A percentile compares a stretch with the other conserved stretches of the same genome.
phyloP scores from a whole-genome alignment of 768 basidiomycete species.

The Rubroboletus satanas region DNA sequence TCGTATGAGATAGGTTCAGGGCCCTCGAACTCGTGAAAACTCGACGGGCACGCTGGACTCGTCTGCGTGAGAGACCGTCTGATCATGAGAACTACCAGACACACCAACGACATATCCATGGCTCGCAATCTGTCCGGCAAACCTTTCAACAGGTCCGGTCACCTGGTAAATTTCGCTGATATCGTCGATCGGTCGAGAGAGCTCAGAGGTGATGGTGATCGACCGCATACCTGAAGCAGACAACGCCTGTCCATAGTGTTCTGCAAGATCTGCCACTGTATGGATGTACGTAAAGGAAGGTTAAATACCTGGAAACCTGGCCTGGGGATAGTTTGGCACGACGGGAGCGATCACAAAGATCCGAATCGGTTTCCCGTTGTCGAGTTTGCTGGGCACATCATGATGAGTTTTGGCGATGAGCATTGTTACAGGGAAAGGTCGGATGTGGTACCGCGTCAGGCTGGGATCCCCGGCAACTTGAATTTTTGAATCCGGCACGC shows the following conservation, averaged over 20 bases:
- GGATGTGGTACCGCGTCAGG: too few relatives aligned
- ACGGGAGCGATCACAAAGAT: slow-evolving; percentile 81
- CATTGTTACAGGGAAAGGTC: slow-evolving; percentile 44
- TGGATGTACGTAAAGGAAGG: background rate
- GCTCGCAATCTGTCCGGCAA: slow-evolving; percentile 83
- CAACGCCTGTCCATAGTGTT: slow-evolving; percentile 50
- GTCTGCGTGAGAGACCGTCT: background rate
- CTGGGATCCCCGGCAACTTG: too few relatives aligned
- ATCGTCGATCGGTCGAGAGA: background rate
- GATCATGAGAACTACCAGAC: slow-evolving; percentile 19
- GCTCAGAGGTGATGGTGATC: background rate
- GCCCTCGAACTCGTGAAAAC: slow-evolving; percentile 90
- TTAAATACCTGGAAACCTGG: slow-evolving; percentile 77
- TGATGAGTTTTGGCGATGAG: slow-evolving; percentile 75
- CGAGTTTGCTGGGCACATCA: slow-evolving; percentile 70
- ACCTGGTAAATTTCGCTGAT: slow-evolving; percentile 92
- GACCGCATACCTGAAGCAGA: slow-evolving; percentile 65
- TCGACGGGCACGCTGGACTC: slow-evolving; percentile 68
- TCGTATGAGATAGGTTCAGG: slow-evolving; percentile 90
- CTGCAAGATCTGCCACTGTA: background rate
- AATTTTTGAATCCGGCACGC: too few relatives aligned
- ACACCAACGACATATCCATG: slow-evolving; percentile 80
- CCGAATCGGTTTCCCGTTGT: slow-evolving; percentile 63
- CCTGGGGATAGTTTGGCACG: slow-evolving; percentile 79
- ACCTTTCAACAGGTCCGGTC: slow-evolving; percentile 94